These are phyloP conservation scores for Hypoxylon rubiginosum DNA, from an alignment of 2,329 filamentous ascomycete genomes.

Conservation along the genomic window DNA sequence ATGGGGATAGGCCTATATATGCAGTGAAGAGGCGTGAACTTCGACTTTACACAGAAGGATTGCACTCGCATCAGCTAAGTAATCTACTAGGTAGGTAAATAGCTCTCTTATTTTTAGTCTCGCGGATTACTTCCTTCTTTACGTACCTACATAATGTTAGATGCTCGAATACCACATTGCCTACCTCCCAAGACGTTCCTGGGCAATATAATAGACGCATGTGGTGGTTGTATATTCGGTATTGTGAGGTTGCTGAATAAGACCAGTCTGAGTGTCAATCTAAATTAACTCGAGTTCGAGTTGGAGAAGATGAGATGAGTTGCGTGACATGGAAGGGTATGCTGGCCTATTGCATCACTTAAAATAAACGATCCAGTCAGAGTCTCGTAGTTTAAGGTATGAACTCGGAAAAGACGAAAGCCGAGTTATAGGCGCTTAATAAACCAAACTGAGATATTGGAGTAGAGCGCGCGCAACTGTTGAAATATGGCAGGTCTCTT, in stretches of 20 bases:
- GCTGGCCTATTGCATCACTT: conserved; percentile 24
- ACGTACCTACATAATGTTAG: background rate
- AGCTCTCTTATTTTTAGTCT: conserved; percentile 31
- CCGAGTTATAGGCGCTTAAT: conserved; percentile 36
- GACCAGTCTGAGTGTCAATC: conserved; percentile 13
- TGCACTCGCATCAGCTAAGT: conserved; percentile 9
- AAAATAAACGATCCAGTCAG: conserved; percentile 35
- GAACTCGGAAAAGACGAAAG: conserved; percentile 22
- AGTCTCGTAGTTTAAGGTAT: conserved; percentile 8
- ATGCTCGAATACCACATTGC: conserved; percentile 1
- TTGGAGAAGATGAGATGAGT: conserved; percentile 12
- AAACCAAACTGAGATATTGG: conserved; percentile 5
- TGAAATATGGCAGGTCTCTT: background rate
- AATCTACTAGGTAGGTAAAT: conserved; percentile 21
- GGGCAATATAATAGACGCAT: conserved; percentile 6
- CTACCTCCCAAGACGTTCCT: background rate
- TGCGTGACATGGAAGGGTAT: conserved; percentile 25
- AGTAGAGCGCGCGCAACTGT: conserved; percentile 4
- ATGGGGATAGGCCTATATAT: conserved; percentile 5
- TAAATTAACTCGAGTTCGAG: conserved; percentile 2
- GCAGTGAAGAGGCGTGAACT: conserved; percentile 8
- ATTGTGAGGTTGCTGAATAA: conserved; percentile 15
- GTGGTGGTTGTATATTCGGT: conserved; percentile 1
- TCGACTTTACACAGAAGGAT: conserved; percentile 7
- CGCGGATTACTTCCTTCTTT: background rate